Conservation (phyloP, 1,139 yeast species). For the Lodderomyces parapsilosis region DNA sequence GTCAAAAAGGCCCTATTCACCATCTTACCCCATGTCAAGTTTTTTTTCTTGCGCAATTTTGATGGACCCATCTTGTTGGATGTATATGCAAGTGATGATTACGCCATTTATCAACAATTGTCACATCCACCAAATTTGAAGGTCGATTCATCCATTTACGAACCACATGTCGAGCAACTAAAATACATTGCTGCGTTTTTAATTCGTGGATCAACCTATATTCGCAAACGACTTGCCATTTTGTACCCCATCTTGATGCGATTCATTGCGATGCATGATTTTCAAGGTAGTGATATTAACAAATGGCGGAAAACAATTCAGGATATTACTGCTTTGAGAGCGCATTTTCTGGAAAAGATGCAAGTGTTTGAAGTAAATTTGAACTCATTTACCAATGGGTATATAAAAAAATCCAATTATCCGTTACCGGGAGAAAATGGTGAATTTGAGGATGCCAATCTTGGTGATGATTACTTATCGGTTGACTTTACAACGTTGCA, state of each 20-base stretch:
- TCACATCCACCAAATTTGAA: not conserved
- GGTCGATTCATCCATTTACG: conserved; percentile 13
- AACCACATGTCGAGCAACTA: conserved; percentile 20
- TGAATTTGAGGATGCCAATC: conserved; percentile 1
- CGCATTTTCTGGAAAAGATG: conserved; percentile 24
- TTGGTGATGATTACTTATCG: conserved; percentile 6
- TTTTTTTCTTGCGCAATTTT: conserved; percentile 41
- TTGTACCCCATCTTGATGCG: conserved; percentile 20
- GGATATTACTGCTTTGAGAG: conserved; percentile 26
- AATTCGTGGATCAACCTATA: conserved; percentile 32
- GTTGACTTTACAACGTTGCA: conserved; percentile 20
- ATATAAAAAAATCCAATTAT: conserved; percentile 28
- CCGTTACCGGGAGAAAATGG: conserved; percentile 17
- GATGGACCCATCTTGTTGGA: conserved; percentile 45
- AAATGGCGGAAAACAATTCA: conserved; percentile 29
- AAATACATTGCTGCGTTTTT: conserved; percentile 31
- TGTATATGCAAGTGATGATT: conserved; percentile 29
- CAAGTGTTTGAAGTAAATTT: conserved; percentile 30
- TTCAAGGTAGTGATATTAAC: conserved; percentile 32
- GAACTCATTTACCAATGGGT: conserved; percentile 25
- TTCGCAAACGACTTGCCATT: conserved; percentile 23
- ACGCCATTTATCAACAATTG: conserved; percentile 25
- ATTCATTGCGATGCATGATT: conserved; percentile 28
- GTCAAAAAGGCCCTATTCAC: conserved; percentile 38
- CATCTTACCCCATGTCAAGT: conserved; percentile 42